Evolutionary conservation across 768 basidiomycete genomes (phyloP).

Genomic region (Gyrodon lividus): DNA sequence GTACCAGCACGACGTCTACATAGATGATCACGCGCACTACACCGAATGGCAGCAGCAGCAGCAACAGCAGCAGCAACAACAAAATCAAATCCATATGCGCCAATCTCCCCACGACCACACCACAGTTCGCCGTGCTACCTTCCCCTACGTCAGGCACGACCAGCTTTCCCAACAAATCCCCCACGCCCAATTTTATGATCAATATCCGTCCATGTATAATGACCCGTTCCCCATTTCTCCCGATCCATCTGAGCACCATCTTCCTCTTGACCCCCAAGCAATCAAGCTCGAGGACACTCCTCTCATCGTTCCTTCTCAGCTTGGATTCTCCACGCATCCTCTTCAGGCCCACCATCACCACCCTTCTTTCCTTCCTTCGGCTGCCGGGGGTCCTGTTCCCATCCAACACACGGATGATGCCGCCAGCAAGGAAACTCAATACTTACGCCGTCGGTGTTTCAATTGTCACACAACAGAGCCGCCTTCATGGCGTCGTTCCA

Average conservation of each 20-base stretch:
- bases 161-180: conserved; percentile 47
- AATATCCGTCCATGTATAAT: conserved; percentile 37
- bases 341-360: conserved; percentile 35
- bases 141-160: conserved; percentile 76
- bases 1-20: conserved; percentile 34
- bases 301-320: conserved; percentile 62
- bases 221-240: conserved; percentile 36
- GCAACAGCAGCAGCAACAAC: conserved; percentile 34
- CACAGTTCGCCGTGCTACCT: conserved; percentile 63
- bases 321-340: conserved; percentile 31
- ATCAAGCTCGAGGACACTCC: conserved; percentile 70
- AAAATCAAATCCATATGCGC: conserved; percentile 17
- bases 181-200: conserved; percentile 36
- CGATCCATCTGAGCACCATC: conserved; percentile 22
- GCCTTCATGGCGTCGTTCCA: conserved; percentile 83
- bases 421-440: conserved; percentile 87
- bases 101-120: conserved; percentile 41
- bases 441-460: conserved; percentile 83
- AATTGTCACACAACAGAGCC: conserved; percentile 93
- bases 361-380: conserved; percentile 41
- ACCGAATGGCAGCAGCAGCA: conserved; percentile 37
- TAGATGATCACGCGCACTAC: conserved; percentile 36
- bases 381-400: conserved; percentile 45
- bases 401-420: conserved; percentile 91
- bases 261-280: conserved; percentile 25